These are phyloP conservation scores for Halophytophthora batemanensis DNA, from an alignment of 352 stramenopile species.

Conservation along the genomic window DNA sequence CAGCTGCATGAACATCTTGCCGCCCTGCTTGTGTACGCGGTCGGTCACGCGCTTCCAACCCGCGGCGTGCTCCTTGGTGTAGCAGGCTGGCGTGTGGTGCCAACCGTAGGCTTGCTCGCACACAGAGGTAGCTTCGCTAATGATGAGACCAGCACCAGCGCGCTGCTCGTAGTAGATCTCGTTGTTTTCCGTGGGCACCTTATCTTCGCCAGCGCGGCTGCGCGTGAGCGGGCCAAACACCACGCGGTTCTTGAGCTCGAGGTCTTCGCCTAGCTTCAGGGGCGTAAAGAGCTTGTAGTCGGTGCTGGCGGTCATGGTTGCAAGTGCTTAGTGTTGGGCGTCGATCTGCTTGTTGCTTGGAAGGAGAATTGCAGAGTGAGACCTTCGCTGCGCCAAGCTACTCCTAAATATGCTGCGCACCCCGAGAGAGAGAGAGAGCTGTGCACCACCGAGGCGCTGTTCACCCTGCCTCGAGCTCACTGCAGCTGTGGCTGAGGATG, in stretches of 20 bases:
- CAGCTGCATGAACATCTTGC: constrained; percentile 63
- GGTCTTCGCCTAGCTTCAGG: constrained; percentile 7
- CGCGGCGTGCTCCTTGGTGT: constrained; percentile 22
- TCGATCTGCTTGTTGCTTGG: constrained; percentile 2
- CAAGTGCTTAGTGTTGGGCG: too few relatives aligned
- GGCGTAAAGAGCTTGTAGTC: constrained; percentile 28
- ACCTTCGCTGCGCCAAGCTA: too few relatives aligned
- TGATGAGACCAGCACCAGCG: constrained; percentile 29
- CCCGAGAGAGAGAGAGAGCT: too few relatives aligned
- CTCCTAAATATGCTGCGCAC: too few relatives aligned
- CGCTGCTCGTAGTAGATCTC: constrained; percentile 29
- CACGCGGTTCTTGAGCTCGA: constrained; percentile 32
- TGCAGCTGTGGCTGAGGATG: too few relatives aligned
- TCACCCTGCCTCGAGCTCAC: too few relatives aligned
- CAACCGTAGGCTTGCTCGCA: constrained; percentile 14
- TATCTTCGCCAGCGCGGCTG: constrained; percentile 1
- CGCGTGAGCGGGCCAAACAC: constrained; percentile 29
- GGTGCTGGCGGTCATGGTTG: constrained; percentile 1
- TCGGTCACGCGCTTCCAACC: constrained; percentile 39
- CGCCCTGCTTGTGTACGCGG: constrained; percentile 56
- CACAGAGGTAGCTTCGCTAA: constrained; percentile 28
- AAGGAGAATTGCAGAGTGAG: too few relatives aligned
- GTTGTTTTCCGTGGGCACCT: constrained; percentile 12
- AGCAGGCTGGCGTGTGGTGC: constrained; percentile 27
- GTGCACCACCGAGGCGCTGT: too few relatives aligned